Evolutionary conservation across 495 filamentous ascomycete genomes (phyloP), one percentile per base, ranked within the genome.

Genomic region (Terfezia claveryi): DNA sequence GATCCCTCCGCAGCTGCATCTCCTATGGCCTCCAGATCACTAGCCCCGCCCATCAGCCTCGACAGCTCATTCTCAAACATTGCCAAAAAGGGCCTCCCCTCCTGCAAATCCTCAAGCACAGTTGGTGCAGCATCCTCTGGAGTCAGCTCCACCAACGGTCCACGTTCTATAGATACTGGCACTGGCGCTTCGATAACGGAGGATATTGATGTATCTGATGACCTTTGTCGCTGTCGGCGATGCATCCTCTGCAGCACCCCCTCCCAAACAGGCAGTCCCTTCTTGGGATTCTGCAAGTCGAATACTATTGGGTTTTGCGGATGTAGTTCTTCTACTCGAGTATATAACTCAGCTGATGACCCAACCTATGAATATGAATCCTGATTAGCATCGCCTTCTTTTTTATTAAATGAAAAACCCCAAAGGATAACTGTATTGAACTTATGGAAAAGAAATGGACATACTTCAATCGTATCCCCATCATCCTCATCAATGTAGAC

Each of bases 401-500:
- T 4, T 10, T n/a, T 36, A 9, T n/a, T 36, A 9, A 54, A 51
- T 14, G 12, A 51, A 10, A 16, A 41, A 11, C 4, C 8, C 32
- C 3, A 52, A 54, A 20, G n/a, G 2, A 9, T 10, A 36, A 44
- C 17, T 38, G 54, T 46, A 46, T 14, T 46, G 8, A 46, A 14
- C 2, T 32, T 2, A 32, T 32, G 27, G 51, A 23, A 57, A 54
- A 37, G 38, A 16, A 41, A 52, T 37, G 23, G 52, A 62, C 72
- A 66, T 61, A 77, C 76, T 14, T 69, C 76, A 53, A 78, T 77
- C 46, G 70, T 58, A 54, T 75, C 73, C 1, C 68, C 73, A 58
- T 76, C 73, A 57, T 77, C 75, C 38, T 76, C 73, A 59, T 78
- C 76, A 14, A 71, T 36, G 62, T 78, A 78, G 11, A 67, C 75